phyloP scores from a whole-genome alignment of 2,329 filamentous ascomycete genomes.

The Colletotrichum sp. region DNA sequence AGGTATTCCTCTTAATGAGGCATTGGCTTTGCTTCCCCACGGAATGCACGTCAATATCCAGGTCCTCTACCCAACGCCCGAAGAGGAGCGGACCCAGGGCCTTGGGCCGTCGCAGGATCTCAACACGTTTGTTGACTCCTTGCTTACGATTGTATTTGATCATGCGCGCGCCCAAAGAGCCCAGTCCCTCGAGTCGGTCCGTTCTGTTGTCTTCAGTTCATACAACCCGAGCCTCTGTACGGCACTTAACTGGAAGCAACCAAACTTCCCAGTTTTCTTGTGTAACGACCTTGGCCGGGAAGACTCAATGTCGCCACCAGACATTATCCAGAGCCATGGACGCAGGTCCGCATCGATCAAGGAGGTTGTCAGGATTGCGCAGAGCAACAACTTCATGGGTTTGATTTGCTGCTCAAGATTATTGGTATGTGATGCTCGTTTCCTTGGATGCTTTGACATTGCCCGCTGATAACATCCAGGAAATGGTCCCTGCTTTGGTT shows the following conservation, averaged over 20 bases:
- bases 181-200: slow-evolving; percentile 73
- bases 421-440: slow-evolving; percentile 64
- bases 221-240: slow-evolving; percentile 92
- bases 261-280: slow-evolving; percentile 94
- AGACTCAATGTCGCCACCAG: slow-evolving; percentile 43
- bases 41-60: slow-evolving; percentile 92
- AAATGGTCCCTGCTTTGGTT: slow-evolving; percentile 90
- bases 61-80: slow-evolving; percentile 79
- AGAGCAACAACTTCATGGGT: slow-evolving; percentile 98
- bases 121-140: slow-evolving; percentile 83
- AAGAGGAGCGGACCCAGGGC: slow-evolving; percentile 73
- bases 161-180: slow-evolving; percentile 75
- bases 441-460: not conserved
- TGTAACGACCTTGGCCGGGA: slow-evolving; percentile 88
- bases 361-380: slow-evolving; percentile 89
- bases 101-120: slow-evolving; percentile 81
- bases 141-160: slow-evolving; percentile 87
- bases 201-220: slow-evolving; percentile 92
- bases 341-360: slow-evolving; percentile 86
- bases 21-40: slow-evolving; percentile 75
- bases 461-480: slow-evolving; percentile 55
- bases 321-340: slow-evolving; percentile 60
- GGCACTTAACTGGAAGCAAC: slow-evolving; percentile 98
- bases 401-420: slow-evolving; percentile 88
- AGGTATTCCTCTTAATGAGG: slow-evolving; percentile 80